Base-by-base conservation (phyloP, 1,139 yeast genomes). In the Blastobotrys proliferans region DNA sequence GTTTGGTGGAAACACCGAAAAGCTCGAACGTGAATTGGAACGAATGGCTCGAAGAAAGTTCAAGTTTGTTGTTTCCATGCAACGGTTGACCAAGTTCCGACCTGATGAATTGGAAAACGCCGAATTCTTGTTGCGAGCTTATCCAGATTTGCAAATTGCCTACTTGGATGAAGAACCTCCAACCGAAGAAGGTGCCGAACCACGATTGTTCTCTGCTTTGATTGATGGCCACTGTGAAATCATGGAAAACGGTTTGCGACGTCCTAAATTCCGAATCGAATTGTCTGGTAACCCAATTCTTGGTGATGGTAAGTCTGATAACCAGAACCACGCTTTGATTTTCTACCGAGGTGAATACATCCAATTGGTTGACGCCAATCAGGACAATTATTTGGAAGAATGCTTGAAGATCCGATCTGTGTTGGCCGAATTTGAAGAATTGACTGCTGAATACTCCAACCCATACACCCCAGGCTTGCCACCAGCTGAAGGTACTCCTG, bases 281-380 rank as follows among this genome's bases (percentile, higher is more conserved):
- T 77, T 92, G 58, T 88, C 97, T 57, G 98, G 98, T 75, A 92
- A 92, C 69, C 97, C 98, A 63, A 92, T 92, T 68, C 77, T 92
- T 64, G 98, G 98, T 78, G 98, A 92, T 68, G 98, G 98, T 81
- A 92, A 92, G 70, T 86, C 97, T 61, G 98, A 92, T 78, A 92
- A 92, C 70, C 98, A 92, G 72, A 92, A 92, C 70, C 97, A 90
- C 70, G 88, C 97, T 52, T 70, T 92, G 58, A 87, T 92, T 64
- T 92, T 92, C 79, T 86, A 90, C 74, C 86, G 98, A 73, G 98
- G 98, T 79, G 98, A 92, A 73, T 92, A 92, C 70, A 81, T 92
- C 57, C 97, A 92, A 71, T 79, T 92, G 70, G 84, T 92, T 63
- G 98, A 92, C 82, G 97, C 98, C 55, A 92, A 92, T 69, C 98